Percentiles rank a stretch among this genome's conserved stretches.
Evolutionary conservation across 2,329 filamentous ascomycete species (phyloP).

Genomic region (Aspergillus persii): DNA sequence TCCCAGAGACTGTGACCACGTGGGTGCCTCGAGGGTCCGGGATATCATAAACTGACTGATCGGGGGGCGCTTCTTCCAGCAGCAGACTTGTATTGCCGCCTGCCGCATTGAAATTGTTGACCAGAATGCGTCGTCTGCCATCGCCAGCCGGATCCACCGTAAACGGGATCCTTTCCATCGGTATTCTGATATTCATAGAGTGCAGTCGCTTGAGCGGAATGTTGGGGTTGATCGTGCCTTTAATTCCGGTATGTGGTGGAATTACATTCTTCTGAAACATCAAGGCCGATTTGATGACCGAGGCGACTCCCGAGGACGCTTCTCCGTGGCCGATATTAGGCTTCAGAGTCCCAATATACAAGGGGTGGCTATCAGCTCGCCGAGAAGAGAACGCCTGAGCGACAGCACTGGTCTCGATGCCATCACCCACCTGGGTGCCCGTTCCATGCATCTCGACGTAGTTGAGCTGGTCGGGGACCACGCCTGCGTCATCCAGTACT

Average conservation of each 20-base stretch:
- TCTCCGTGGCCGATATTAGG: background rate
- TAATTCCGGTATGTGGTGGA: constrained; percentile 67
- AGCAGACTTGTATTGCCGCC: constrained; percentile 67
- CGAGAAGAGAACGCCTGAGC: background rate
- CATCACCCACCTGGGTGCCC: background rate
- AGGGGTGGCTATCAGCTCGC: too few relatives aligned
- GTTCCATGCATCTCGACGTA: background rate
- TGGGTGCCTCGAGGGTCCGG: constrained; percentile 51
- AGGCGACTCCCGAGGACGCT: constrained; percentile 29
- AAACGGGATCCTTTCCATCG: constrained; percentile 42
- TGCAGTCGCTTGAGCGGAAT: constrained; percentile 28
- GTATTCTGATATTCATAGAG: constrained; percentile 29
- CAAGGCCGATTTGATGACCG: constrained; percentile 61
- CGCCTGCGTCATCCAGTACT: background rate
- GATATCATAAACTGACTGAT: constrained; percentile 46
- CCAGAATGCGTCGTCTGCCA: constrained; percentile 30
- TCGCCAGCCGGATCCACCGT: constrained; percentile 10
- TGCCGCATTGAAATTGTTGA: constrained; percentile 69
- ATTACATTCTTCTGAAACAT: constrained; percentile 64
- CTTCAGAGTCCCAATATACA: background rate
- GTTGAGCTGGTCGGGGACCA: background rate
- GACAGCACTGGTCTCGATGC: background rate
- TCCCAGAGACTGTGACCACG: constrained; percentile 57
- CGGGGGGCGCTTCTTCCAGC: constrained; percentile 56
- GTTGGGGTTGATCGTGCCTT: constrained; percentile 40